Evolutionary conservation across 441 rosid species (phyloP), one percentile per base, ranked within the genome.

Genomic region (Biscutella laevigata): DNA sequence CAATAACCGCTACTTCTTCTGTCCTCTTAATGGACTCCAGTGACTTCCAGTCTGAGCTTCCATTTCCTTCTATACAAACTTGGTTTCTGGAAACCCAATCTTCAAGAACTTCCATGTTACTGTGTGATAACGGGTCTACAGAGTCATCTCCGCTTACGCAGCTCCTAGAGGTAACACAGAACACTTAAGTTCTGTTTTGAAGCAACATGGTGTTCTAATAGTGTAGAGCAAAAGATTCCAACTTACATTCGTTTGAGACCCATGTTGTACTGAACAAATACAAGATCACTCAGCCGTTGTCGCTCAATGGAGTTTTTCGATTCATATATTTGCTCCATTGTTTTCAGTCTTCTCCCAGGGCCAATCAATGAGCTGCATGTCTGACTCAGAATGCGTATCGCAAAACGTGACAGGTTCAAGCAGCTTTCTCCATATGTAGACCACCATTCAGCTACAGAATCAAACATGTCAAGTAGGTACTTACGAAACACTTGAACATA

Each of bases 361-460:
- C 81, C 77, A 26, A 53, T 28, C 15, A 47, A 20, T 19, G 83
- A 72, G 63, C 86, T 71, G 38, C 96, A 88, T 17, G 96, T 75
- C 73, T 92, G 98, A 61, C 83, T 74, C 47, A 88, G 78, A 49
- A 92, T 73, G 6, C 88, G 91, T 46, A 72, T 53, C 0, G 96
- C 96, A 62, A 92, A 61, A 24, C 84, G 83, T 49, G 86, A 69
- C 79, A 92, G 76, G 70, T 92, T 84, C 28, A 89, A 85, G 72
- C 98, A 88, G 56, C 86, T 78, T 63, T 91, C 97, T 36, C 92
- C 96, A 64, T 84, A 88, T 4, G 95, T 77, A 59, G 85, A 76
- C 98, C 98, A 92, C 98, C 98, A 92, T 65, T 92, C 97, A 64
- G 77, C 98, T 92, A 57, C 20, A 30, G 5, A 27, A 59, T 13